phyloP scores from a whole-genome alignment of 2,329 filamentous ascomycete genomes.

The Neopestalotiopsis clavispora region DNA sequence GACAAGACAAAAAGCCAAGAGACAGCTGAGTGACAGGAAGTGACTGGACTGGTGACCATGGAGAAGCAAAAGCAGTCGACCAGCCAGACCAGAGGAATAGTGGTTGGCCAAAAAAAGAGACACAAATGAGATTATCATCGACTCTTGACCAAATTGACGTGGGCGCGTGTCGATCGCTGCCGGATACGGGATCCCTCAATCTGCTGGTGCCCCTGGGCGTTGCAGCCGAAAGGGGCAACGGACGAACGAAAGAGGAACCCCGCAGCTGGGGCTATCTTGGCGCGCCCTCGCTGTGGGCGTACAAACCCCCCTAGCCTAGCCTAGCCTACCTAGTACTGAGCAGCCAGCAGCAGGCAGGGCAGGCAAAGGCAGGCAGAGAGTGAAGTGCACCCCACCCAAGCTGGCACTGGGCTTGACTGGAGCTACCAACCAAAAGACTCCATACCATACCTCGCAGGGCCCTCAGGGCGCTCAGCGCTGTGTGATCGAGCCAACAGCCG shows the following conservation, averaged over 20 bases:
- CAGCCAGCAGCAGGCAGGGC: too few species aligned
- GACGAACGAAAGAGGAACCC: neutral
- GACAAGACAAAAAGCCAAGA: neutral
- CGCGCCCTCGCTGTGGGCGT: neutral
- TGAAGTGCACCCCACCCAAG: too few species aligned
- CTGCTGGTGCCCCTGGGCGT: neutral
- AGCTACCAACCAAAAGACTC: too few species aligned
- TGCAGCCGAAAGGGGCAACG: neutral
- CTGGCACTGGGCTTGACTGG: neutral
- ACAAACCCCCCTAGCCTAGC: neutral
- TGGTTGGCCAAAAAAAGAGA: neutral
- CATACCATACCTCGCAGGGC: neutral
- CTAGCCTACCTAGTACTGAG: neutral
- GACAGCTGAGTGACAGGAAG: neutral
- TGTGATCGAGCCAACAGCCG: conserved; percentile 3
- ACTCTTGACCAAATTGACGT: neutral
- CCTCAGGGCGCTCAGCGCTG: neutral
- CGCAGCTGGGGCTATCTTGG: neutral
- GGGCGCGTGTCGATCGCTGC: conserved; percentile 1
- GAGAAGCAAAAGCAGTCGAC: neutral
- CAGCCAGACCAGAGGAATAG: neutral
- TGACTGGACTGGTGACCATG: neutral
- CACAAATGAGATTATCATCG: neutral
- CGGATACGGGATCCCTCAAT: neutral
- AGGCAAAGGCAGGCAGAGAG: too few species aligned